phyloP scores from a whole-genome alignment of 345 rosid genomes.

The Atalantia buxifolia region DNA sequence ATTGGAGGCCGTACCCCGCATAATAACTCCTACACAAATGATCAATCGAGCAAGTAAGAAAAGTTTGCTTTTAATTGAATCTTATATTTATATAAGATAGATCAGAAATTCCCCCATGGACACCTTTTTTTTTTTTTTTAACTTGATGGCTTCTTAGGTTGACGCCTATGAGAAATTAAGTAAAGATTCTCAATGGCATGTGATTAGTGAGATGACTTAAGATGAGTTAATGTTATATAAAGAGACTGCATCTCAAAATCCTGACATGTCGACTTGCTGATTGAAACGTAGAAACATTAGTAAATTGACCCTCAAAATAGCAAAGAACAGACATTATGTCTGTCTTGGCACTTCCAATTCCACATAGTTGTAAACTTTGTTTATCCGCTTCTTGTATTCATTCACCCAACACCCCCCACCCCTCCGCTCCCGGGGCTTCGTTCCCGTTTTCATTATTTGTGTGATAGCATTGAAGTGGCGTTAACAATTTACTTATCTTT shows the following conservation, averaged over 20 bases:
- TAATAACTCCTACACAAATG: slow-evolving; percentile 93
- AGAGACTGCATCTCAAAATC: not conserved
- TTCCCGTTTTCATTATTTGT: not conserved
- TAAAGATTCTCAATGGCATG: not conserved
- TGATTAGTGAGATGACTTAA: not conserved
- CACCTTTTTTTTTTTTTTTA: not conserved
- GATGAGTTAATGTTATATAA: not conserved
- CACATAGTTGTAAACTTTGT: not conserved
- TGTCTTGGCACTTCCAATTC: not conserved
- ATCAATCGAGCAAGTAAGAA: slow-evolving; percentile 83
- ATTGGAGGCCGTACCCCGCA: slow-evolving; percentile 69
- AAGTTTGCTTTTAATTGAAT: slow-evolving; percentile 15
- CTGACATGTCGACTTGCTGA: not conserved
- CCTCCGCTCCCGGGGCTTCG: too few species aligned
- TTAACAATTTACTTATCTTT: not conserved
- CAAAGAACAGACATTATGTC: not conserved
- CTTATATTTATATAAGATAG: not conserved
- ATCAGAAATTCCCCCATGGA: not conserved
- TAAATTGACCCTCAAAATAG: not conserved
- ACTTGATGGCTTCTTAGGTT: not conserved
- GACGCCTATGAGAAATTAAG: not conserved
- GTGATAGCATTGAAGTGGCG: not conserved
- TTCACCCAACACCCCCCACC: too few species aligned
- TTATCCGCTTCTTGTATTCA: not conserved
- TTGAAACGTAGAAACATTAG: not conserved